A percentile compares a stretch with the other conserved stretches of the same genome.
These are phyloP conservation scores for Leccinum ochraceum DNA, from an alignment of 768 basidiomycete species.

Conservation along the genomic window DNA sequence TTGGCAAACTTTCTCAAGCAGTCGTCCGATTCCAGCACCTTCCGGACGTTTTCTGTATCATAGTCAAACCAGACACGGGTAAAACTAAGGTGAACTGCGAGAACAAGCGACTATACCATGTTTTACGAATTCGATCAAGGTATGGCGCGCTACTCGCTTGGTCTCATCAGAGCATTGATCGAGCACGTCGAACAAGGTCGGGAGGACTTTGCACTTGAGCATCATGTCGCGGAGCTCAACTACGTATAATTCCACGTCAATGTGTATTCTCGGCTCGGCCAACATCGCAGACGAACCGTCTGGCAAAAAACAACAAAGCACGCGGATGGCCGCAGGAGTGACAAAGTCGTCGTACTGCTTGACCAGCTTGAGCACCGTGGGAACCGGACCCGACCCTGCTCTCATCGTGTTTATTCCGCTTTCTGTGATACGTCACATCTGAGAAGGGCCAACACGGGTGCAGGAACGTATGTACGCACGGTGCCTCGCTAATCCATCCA, in stretches of 20 bases:
- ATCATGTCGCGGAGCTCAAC: constrained; percentile 23
- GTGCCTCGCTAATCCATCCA: constrained; percentile 18
- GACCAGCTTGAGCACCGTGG: constrained; percentile 23
- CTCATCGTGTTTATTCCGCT: constrained; percentile 12
- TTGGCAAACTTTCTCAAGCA: constrained; percentile 19
- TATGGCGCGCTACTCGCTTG: constrained; percentile 14
- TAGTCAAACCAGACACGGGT: background rate
- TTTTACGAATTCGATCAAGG: constrained; percentile 17
- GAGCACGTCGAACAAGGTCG: constrained; percentile 23
- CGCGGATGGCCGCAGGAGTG: constrained; percentile 28
- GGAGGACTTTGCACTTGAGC: constrained; percentile 16
- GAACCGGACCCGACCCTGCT: constrained; percentile 1
- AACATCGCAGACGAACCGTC: constrained; percentile 17
- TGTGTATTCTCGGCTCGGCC: background rate
- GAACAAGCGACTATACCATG: constrained; percentile 15
- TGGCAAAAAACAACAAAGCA: constrained; percentile 24
- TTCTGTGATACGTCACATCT: background rate
- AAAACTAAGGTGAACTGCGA: background rate
- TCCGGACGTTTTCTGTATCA: constrained; percentile 12
- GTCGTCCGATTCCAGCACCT: constrained; percentile 4
- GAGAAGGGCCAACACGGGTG: background rate
- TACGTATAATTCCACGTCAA: constrained; percentile 9
- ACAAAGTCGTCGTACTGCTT: constrained; percentile 31
- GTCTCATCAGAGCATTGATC: constrained; percentile 22
- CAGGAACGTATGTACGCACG: constrained; percentile 3